phyloP scores from a whole-genome alignment of 2,329 filamentous ascomycete species.

The Ilyonectria sp. region DNA sequence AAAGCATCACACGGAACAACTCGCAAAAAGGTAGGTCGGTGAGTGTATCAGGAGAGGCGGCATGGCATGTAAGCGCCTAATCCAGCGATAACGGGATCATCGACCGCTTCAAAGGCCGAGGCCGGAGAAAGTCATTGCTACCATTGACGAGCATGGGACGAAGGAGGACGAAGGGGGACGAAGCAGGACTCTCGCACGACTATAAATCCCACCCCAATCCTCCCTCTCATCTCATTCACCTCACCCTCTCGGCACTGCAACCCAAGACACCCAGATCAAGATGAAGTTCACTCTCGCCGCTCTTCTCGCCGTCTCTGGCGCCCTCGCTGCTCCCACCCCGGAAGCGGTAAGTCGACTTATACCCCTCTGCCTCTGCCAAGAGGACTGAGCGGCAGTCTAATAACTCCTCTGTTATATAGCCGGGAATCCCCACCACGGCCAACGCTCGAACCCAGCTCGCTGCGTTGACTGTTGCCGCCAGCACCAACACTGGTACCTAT shows the following conservation, averaged over 20 bases:
- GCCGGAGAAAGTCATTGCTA: neutral
- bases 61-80: slow-evolving; percentile 6
- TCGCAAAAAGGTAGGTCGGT: slow-evolving; percentile 27
- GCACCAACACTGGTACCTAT: slow-evolving; percentile 71
- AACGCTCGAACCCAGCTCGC: slow-evolving; percentile 72
- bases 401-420: slow-evolving; percentile 46
- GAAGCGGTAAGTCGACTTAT: slow-evolving; percentile 44
- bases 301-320: slow-evolving; percentile 46
- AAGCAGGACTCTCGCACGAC: slow-evolving; percentile 1
- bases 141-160: neutral
- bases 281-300: slow-evolving; percentile 53
- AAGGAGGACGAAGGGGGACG: neutral
- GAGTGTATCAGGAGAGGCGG: slow-evolving; percentile 27
- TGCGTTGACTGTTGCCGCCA: slow-evolving; percentile 69
- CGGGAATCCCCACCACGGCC: slow-evolving; percentile 74
- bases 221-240: neutral
- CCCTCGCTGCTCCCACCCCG: slow-evolving; percentile 49
- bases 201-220: slow-evolving; percentile 4
- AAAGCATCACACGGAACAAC: slow-evolving; percentile 17
- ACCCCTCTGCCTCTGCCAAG: neutral
- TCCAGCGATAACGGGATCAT: neutral
- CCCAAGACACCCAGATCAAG: slow-evolving; percentile 26
- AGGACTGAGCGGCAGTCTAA: neutral
- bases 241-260: neutral
- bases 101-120: slow-evolving; percentile 1